Conservation (phyloP, 208 protist genomes). For the Trichomonas tenax region DNA sequence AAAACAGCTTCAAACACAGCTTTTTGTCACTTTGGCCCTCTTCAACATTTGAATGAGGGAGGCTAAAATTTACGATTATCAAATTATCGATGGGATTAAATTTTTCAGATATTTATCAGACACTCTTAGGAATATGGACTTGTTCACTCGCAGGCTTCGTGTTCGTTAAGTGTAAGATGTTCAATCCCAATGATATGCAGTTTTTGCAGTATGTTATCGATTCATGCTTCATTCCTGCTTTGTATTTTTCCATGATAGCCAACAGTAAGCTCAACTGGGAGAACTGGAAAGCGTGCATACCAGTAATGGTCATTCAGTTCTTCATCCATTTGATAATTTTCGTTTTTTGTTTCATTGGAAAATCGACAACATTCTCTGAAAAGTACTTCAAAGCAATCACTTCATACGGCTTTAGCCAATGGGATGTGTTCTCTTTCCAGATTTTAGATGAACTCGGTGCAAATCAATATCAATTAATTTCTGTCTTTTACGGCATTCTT, state of each 20-base stretch:
- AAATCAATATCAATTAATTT: background rate
- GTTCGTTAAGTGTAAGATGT: background rate
- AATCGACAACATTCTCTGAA: background rate
- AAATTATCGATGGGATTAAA: background rate
- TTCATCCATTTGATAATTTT: background rate
- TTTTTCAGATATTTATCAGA: background rate
- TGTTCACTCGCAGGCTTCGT: background rate
- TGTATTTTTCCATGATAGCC: background rate
- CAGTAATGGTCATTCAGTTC: background rate
- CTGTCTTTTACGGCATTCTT: background rate
- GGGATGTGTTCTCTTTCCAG: background rate
- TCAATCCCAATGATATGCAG: background rate
- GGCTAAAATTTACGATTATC: no score
- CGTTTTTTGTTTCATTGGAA: background rate
- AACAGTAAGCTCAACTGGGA: background rate
- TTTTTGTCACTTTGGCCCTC: no score
- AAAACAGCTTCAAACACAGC: no score
- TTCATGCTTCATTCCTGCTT: background rate
- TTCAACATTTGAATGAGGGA: no score
- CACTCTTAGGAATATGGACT: background rate
- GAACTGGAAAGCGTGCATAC: background rate
- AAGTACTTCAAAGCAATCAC: background rate
- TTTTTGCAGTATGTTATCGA: background rate
- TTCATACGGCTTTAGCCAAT: background rate
- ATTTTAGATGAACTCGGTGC: background rate